Base-by-base conservation (phyloP, 2,329 filamentous ascomycete species). In the Hymenoscyphus salicellus region DNA sequence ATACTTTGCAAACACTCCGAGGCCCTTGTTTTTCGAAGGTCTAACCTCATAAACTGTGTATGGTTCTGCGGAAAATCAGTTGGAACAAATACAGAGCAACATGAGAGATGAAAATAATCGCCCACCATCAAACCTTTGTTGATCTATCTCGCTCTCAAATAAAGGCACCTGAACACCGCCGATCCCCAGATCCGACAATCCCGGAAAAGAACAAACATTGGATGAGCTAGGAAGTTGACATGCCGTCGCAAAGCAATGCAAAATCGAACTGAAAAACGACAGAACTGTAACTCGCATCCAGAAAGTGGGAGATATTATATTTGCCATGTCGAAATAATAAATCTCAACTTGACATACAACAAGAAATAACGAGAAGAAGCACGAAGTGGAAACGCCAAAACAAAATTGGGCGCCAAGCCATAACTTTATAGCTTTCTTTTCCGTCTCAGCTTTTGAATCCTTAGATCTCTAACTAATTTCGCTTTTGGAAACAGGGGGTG, bases 1-100 rank as follows among this genome's bases (percentile, higher is more conserved):
- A 8, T 67, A 63, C 3, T 71, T 66, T 0, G 79, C 79, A 64
- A 81, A 75, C 61, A 78, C 75, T 58, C 79, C 80, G 33, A 78
- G 75, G 23, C 79, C 80, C 68, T 79, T 80, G 43, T 73, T 72
- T 0, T 75, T 71, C 5, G 77, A 70, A 4, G 68, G 66, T 28
- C 69, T 72, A 60, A 79, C 65, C 26, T 75, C 73, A 56, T 70
- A 70, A 17, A 65, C 46, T 60, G 55, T 52, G 46, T 26, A 26
- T 14, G 20, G 46, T 11, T 16, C 46, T 52, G 11, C 23, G 11
- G n/a, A 8, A 5, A 52, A 8, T 52, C n/a, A 52, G 10, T 17
- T 3, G 11, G 10, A 11, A 49, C 2, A 49, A 8, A 20, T 11
- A 3, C n/a, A 23, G 3, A 4, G 46, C 20, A 16, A 38, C 8